A percentile compares a stretch with the other conserved stretches of the same genome.
phyloP scores from a whole-genome alignment of 495 filamentous ascomycete species.

The Xylaria venustula region DNA sequence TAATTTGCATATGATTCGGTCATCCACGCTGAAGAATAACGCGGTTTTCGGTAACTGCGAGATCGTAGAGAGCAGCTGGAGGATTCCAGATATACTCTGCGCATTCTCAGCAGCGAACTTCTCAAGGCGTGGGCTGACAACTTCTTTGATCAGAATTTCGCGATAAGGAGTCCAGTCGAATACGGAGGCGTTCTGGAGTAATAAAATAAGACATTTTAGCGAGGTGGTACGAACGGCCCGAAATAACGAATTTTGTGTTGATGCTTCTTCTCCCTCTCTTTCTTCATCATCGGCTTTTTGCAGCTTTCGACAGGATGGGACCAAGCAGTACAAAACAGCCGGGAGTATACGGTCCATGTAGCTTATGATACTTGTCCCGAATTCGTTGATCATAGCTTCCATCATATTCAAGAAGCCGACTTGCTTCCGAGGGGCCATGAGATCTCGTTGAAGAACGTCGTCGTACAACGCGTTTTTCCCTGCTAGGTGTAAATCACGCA shows the following conservation, averaged over 20 bases:
- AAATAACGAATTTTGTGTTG: conserved; percentile 54
- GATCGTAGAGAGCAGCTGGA: conserved; percentile 81
- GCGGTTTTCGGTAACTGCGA: conserved; percentile 63
- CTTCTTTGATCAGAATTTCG: conserved; percentile 64
- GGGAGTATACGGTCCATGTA: conserved; percentile 65
- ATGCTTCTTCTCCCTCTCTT: conserved; percentile 44
- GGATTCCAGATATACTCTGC: conserved; percentile 78
- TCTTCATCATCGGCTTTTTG: conserved; percentile 43
- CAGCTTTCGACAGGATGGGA: conserved; percentile 64
- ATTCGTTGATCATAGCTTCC: conserved; percentile 78
- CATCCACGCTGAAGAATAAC: conserved; percentile 65
- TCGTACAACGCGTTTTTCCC: conserved; percentile 48
- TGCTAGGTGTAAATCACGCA: conserved; percentile 57
- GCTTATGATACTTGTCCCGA: conserved; percentile 64
- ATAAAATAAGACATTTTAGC: conserved; percentile 72
- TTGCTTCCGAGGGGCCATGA: conserved; percentile 70
- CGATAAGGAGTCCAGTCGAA: conserved; percentile 72
- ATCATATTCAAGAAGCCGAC: conserved; percentile 87
- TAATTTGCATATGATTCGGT: conserved; percentile 62
- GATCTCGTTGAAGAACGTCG: conserved; percentile 49
- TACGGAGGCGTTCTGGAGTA: conserved; percentile 67
- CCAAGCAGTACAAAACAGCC: conserved; percentile 73
- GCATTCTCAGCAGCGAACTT: conserved; percentile 84
- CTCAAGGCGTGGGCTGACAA: conserved; percentile 72
- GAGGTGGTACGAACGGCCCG: conserved; percentile 70